Conservation (phyloP, 768 basidiomycete species). For the Phylloporus sp. region DNA sequence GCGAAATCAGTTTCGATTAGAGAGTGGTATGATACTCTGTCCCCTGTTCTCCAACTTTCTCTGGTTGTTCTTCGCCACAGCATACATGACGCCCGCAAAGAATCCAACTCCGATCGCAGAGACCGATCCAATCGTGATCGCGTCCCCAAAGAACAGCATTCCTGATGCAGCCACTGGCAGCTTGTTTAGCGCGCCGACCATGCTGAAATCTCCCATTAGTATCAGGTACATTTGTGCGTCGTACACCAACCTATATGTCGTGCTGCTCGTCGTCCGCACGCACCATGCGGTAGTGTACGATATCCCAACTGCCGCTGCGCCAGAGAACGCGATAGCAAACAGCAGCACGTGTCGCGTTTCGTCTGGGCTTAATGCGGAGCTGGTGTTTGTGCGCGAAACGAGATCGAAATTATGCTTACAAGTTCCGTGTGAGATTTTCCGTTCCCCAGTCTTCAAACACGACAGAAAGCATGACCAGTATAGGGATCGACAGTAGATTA, state of each 20-base stretch:
- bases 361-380: constrained; percentile 62
- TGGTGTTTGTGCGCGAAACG: neutral
- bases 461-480: constrained; percentile 77
- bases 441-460: constrained; percentile 85
- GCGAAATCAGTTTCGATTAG: constrained; percentile 46
- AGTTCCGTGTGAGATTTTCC: constrained; percentile 73
- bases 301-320: constrained; percentile 96
- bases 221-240: neutral
- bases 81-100: constrained; percentile 87
- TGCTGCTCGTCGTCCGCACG: constrained; percentile 90
- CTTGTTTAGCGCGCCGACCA: constrained; percentile 98
- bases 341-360: constrained; percentile 75
- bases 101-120: constrained; percentile 86
- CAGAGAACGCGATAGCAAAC: constrained; percentile 89
- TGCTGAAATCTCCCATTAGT: constrained; percentile 41
- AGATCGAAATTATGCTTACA: constrained; percentile 52
- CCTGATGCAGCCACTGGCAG: constrained; percentile 98
- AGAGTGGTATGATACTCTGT: constrained; percentile 61
- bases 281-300: constrained; percentile 99
- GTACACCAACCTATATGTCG: constrained; percentile 87
- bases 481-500: constrained; percentile 91
- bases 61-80: constrained; percentile 92
- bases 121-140: constrained; percentile 82
- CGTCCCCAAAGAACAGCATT: constrained; percentile 94
- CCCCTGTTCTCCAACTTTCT: constrained; percentile 64